phyloP scores from a whole-genome alignment of 2,329 filamentous ascomycete species.

The Claviceps sp. region DNA sequence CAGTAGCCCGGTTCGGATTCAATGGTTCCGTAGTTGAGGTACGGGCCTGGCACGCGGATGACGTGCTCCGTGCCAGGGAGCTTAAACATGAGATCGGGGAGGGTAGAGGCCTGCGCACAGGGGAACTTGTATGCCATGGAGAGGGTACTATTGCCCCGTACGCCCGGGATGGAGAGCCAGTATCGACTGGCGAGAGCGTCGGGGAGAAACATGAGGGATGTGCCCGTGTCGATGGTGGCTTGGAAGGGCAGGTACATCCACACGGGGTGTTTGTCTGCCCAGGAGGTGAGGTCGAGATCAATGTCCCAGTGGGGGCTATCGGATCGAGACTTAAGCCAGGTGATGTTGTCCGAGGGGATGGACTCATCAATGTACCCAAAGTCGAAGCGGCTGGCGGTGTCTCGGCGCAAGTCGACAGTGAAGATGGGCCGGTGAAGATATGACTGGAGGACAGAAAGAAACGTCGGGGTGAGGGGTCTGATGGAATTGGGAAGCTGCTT shows the following conservation, averaged over 20 bases:
- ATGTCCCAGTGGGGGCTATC: conserved; percentile 26
- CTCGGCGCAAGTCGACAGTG: conserved; percentile 34
- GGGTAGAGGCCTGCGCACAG: conserved; percentile 33
- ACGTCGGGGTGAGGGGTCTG: conserved; percentile 26
- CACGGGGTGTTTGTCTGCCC: conserved; percentile 31
- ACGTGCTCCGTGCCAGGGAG: conserved; percentile 35
- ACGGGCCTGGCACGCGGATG: conserved; percentile 38
- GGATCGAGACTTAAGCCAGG: conserved; percentile 25
- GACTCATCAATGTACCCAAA: conserved; percentile 35
- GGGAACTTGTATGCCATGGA: conserved; percentile 43
- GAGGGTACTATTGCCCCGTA: conserved; percentile 31
- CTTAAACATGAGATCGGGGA: conserved; percentile 46
- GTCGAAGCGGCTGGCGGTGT: conserved; percentile 34
- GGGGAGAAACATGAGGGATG: conserved; percentile 50
- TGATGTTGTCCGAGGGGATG: conserved; percentile 26
- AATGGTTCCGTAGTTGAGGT: conserved; percentile 41
- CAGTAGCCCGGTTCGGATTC: conserved; percentile 40
- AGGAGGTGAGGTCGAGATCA: conserved; percentile 34
- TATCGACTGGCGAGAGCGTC: conserved; percentile 43
- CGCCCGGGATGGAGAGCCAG: conserved; percentile 39
- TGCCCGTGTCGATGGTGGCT: conserved; percentile 56
- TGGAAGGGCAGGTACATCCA: conserved; percentile 33
- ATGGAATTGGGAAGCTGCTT: conserved; percentile 32
- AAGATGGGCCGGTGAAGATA: conserved; percentile 30
- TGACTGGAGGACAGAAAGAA: conserved; percentile 30